Conservation (phyloP, 768 basidiomycete species). For the Podaxis pistillaris region DNA sequence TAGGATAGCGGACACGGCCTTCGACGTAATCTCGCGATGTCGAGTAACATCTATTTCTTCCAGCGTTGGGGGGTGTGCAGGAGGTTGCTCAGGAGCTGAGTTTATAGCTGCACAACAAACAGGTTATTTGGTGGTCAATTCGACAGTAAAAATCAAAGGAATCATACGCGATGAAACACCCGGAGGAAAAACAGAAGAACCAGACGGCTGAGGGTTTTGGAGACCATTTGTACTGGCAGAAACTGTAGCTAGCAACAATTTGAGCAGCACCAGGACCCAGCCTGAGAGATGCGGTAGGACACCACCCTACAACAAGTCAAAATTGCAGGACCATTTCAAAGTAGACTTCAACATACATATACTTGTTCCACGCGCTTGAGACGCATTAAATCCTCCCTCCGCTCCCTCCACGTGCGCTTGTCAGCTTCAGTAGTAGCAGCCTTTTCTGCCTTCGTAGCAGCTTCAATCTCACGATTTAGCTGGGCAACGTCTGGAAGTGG, state of each 20-base stretch:
- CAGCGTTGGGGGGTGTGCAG: conserved; percentile 67
- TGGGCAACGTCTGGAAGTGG: conserved; percentile 71
- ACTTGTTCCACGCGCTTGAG: conserved; percentile 89
- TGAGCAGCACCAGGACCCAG: conserved; percentile 91
- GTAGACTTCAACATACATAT: conserved; percentile 61
- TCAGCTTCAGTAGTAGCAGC: conserved; percentile 31
- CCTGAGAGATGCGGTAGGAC: conserved; percentile 82
- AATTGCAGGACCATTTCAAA: not conserved
- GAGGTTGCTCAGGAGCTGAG: conserved; percentile 60
- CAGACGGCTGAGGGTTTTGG: conserved; percentile 64
- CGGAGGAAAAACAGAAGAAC: conserved; percentile 70
- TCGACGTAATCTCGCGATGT: conserved; percentile 96
- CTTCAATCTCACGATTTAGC: conserved; percentile 72
- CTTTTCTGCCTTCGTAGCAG: conserved; percentile 56
- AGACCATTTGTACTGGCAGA: conserved; percentile 66
- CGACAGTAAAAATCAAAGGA: not conserved
- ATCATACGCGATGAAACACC: conserved; percentile 63
- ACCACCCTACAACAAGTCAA: conserved; percentile 52
- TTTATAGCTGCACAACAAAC: conserved; percentile 1
- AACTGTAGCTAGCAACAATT: conserved; percentile 89
- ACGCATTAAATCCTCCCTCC: conserved; percentile 80
- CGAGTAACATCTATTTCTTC: conserved; percentile 93
- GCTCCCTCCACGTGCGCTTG: conserved; percentile 61
- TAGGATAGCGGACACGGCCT: conserved; percentile 94
- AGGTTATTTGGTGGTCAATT: not conserved